Evolutionary conservation across 2,329 filamentous ascomycete species (phyloP).

Genomic region (Elsinoe necatrix): DNA sequence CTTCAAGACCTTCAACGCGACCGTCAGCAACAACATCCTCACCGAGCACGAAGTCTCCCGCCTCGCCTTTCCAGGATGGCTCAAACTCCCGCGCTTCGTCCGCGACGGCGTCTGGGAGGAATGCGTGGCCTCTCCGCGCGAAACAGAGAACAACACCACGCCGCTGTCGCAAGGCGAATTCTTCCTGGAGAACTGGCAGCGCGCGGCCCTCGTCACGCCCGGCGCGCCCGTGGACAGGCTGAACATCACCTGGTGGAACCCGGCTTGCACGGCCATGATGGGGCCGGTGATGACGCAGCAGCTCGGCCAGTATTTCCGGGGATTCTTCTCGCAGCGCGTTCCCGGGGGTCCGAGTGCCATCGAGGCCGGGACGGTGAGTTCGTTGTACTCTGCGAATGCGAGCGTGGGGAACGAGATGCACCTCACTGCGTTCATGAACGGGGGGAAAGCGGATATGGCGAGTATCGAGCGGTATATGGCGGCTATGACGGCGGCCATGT

Average conservation of each 20-base stretch:
- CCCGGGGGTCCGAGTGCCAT: not conserved
- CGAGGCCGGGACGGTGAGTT: not conserved
- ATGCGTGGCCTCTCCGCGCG: not conserved
- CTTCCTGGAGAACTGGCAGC: not conserved
- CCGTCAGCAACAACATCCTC: not conserved
- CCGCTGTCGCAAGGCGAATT: not conserved
- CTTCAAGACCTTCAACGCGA: not conserved
- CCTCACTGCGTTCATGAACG: conserved; percentile 6
- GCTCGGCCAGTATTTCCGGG: not conserved
- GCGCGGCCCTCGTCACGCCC: not conserved
- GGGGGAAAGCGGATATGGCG: not conserved
- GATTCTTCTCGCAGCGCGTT: not conserved
- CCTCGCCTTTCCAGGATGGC: not conserved
- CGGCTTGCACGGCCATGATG: not conserved
- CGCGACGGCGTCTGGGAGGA: not conserved
- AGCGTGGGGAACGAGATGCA: conserved; percentile 8
- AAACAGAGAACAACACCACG: not conserved
- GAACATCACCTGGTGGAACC: not conserved
- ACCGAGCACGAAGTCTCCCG: not conserved
- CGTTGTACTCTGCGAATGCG: not conserved
- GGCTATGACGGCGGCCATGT: not conserved
- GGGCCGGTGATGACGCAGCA: not conserved
- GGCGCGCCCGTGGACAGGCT: not conserved
- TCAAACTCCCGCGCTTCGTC: not conserved
- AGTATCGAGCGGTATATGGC: not conserved